phyloP scores from a whole-genome alignment of 2,329 filamentous ascomycete species.

The Colletotrichum orbiculare region DNA sequence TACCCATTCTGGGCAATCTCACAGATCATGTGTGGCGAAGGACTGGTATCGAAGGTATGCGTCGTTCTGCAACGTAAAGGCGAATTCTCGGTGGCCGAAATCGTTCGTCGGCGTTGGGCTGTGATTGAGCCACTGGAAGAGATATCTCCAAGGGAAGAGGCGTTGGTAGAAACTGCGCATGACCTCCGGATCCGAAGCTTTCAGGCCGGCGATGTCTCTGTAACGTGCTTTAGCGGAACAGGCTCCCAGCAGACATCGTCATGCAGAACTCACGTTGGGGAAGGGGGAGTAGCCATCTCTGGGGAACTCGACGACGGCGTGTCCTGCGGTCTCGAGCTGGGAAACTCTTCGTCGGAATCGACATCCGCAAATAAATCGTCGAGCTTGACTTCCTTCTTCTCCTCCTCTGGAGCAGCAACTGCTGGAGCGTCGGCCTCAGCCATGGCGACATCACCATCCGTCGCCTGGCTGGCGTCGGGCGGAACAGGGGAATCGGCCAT shows the following conservation, averaged over 20 bases:
- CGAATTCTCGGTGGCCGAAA: conserved; percentile 94
- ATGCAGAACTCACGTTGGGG: conserved; percentile 52
- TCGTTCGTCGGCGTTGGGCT: conserved; percentile 86
- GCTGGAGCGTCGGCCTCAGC: conserved; percentile 46
- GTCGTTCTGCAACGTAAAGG: conserved; percentile 92
- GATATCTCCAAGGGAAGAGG: conserved; percentile 91
- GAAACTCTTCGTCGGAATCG: conserved; percentile 72
- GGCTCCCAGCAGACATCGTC: neutral
- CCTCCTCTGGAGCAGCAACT: conserved; percentile 37
- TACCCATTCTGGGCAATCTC: conserved; percentile 32
- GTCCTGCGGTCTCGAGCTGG: conserved; percentile 57
- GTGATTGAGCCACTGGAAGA: conserved; percentile 99
- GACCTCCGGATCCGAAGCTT: conserved; percentile 79
- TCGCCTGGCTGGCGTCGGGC: conserved; percentile 43
- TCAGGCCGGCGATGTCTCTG: conserved; percentile 51
- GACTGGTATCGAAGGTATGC: conserved; percentile 93
- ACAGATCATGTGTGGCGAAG: conserved; percentile 66
- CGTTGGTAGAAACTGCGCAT: conserved; percentile 96
- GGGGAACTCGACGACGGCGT: conserved; percentile 56
- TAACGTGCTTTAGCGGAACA: conserved; percentile 3
- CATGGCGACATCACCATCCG: conserved; percentile 55
- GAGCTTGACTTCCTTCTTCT: conserved; percentile 62
- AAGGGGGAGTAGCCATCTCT: conserved; percentile 48
- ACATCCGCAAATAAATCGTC: conserved; percentile 69
- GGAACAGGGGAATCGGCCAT: conserved; percentile 46